These are phyloP conservation scores for Camelina neglecta DNA, from an alignment of 345 rosid species.

Conservation along the genomic window DNA sequence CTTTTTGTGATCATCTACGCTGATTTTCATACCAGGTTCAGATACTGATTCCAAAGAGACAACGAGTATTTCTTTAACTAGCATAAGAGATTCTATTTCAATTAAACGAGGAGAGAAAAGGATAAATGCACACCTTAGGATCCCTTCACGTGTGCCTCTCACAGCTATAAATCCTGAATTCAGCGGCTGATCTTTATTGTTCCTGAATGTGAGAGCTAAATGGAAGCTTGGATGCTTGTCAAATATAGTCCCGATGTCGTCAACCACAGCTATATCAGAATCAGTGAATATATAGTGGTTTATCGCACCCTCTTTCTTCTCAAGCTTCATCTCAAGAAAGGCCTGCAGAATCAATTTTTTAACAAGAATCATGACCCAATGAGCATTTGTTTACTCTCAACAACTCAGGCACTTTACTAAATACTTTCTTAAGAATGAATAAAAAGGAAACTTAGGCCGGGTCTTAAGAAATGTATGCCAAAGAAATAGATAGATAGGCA, in stretches of 20 bases:
- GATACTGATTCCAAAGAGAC: not conserved
- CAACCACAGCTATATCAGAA: slow-evolving; percentile 84
- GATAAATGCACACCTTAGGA: slow-evolving; percentile 58
- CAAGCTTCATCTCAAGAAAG: slow-evolving; percentile 67
- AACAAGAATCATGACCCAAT: not conserved
- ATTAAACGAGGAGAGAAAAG: slow-evolving; percentile 14
- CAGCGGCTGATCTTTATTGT: slow-evolving; percentile 92
- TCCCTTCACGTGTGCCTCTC: slow-evolving; percentile 80
- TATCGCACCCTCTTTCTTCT: slow-evolving; percentile 51
- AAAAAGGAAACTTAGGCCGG: not conserved
- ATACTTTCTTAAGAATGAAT: not conserved
- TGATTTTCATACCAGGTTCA: not conserved
- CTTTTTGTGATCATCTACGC: not conserved
- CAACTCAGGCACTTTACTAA: not conserved
- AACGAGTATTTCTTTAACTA: not conserved
- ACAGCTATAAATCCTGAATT: slow-evolving; percentile 96
- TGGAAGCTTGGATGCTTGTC: slow-evolving; percentile 62
- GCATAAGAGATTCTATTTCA: slow-evolving; percentile 4
- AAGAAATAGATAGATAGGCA: slow-evolving; percentile 1
- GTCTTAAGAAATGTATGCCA: slow-evolving; percentile 4
- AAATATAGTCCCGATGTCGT: slow-evolving; percentile 69
- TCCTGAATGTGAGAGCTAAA: slow-evolving; percentile 88
- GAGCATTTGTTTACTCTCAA: not conserved
- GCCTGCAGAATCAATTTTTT: slow-evolving; percentile 47
- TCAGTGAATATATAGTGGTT: slow-evolving; percentile 85